phyloP scores from a whole-genome alignment of 192 early-diverging fungal genomes.

The Coemansia sp. region DNA sequence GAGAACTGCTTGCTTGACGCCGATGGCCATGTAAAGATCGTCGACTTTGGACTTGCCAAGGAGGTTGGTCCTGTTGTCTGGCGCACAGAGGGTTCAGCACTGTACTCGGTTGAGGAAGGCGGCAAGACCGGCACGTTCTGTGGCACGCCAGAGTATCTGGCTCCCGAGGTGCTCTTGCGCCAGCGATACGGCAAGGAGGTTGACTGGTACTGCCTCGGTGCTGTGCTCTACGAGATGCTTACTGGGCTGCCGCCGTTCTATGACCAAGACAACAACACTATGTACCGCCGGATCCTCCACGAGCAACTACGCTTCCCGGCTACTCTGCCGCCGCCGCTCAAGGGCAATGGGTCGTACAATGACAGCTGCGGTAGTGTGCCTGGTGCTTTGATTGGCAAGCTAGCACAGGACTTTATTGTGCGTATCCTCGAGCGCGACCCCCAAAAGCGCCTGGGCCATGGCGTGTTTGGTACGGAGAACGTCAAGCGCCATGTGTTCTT shows the following conservation, averaged over 20 bases:
- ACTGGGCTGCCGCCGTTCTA: conserved; percentile 63
- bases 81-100: conserved; percentile 71
- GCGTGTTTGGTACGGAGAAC: conserved; percentile 54
- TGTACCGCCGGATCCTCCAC: conserved; percentile 31
- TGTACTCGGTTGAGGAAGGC: conserved; percentile 47
- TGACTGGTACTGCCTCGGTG: conserved; percentile 71
- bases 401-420: conserved; percentile 15
- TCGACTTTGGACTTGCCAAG: conserved; percentile 93
- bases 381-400: conserved; percentile 5
- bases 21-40: conserved; percentile 81
- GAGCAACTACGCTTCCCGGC: conserved; percentile 23
- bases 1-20: conserved; percentile 86
- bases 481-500: conserved; percentile 63
- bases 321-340: conserved; percentile 11
- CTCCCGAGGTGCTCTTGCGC: conserved; percentile 63
- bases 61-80: conserved; percentile 52
- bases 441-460: conserved; percentile 54
- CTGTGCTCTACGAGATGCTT: conserved; percentile 62
- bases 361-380: conserved; percentile 3
- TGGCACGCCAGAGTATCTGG: conserved; percentile 71
- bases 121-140: conserved; percentile 67
- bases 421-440: conserved; percentile 61
- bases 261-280: conserved; percentile 25
- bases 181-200: conserved; percentile 62
- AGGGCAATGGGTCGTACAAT: conserved; percentile 3